Evolutionary conservation across 108 stramenopile genomes (phyloP).

Genomic region (Aureococcus anophagefferens): DNA sequence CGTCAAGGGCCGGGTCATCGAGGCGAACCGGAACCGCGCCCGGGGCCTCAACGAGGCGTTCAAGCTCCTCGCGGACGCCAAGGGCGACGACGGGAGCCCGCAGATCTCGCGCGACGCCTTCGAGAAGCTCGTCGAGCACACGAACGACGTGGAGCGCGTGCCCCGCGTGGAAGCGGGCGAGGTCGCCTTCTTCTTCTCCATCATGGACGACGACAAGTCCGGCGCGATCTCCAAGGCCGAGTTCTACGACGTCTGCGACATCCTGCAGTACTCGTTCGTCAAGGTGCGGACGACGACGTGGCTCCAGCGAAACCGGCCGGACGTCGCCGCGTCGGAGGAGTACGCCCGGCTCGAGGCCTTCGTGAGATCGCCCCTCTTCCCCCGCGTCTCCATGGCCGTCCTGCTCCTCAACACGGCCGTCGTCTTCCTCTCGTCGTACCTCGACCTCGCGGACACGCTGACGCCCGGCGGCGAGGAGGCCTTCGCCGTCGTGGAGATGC

Average conservation of each 20-base stretch:
- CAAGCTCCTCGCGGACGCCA: background rate
- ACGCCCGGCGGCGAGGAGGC: background rate
- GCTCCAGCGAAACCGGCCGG: background rate
- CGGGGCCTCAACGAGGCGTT: background rate
- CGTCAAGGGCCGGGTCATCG: background rate
- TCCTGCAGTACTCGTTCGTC: background rate
- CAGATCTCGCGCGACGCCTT: background rate
- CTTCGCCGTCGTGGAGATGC: background rate
- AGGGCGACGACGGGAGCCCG: background rate
- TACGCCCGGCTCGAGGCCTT: background rate
- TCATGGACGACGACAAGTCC: background rate
- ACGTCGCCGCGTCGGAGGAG: background rate
- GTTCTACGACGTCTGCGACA: constrained; percentile 5
- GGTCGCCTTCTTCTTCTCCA: constrained; percentile 1
- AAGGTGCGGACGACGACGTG: background rate
- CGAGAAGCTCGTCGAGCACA: background rate
- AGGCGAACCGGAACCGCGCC: background rate
- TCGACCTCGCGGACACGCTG: background rate
- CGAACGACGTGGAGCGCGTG: background rate
- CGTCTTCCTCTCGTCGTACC: background rate
- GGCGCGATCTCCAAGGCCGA: background rate
- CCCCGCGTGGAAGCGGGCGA: background rate
- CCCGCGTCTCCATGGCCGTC: background rate
- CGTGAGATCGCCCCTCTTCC: background rate
- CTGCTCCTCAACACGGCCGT: background rate